Evolutionary conservation across 2,329 filamentous ascomycete species (phyloP).

Genomic region (Alternaria ventricosa): DNA sequence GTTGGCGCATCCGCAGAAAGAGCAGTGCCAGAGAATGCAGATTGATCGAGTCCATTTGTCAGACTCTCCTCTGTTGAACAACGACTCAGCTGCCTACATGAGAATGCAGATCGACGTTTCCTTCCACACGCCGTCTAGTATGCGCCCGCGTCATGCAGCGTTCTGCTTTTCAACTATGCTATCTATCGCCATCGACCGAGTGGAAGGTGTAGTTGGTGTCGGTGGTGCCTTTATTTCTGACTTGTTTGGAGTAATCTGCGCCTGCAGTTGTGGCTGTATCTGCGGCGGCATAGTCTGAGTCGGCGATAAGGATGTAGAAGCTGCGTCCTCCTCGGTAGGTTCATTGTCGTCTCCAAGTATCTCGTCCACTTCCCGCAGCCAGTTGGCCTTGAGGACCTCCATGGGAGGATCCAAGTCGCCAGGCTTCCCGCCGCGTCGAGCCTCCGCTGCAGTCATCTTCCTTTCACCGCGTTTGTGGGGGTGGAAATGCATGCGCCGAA

Average conservation of each 20-base stretch:
- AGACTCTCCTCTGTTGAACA: constrained; percentile 8
- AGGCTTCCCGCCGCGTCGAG: constrained; percentile 65
- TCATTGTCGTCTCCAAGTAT: constrained; percentile 39
- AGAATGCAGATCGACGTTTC: background rate
- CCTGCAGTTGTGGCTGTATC: constrained; percentile 12
- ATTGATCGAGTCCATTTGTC: constrained; percentile 3
- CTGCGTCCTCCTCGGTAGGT: constrained; percentile 27
- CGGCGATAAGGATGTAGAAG: constrained; percentile 26
- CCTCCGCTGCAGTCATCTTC: constrained; percentile 63
- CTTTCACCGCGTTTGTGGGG: constrained; percentile 63
- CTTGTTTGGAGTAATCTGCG: constrained; percentile 23
- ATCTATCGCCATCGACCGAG: constrained; percentile 48
- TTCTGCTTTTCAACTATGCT: constrained; percentile 49
- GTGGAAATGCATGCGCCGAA: constrained; percentile 87
- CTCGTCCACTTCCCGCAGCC: constrained; percentile 65
- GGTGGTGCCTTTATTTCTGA: constrained; percentile 43
- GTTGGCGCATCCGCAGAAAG: background rate
- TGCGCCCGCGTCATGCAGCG: constrained; percentile 28
- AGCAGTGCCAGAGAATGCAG: constrained; percentile 1
- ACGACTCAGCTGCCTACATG: background rate
- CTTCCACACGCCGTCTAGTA: background rate
- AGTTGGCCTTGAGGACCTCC: constrained; percentile 64
- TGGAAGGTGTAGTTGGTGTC: constrained; percentile 47
- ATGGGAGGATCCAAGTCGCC: constrained; percentile 63
- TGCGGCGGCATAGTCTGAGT: constrained; percentile 15